Percentiles rank a stretch among this genome's conserved stretches.
Conservation (phyloP, 305 asterid species). For the Fraxinus baroniana region DNA sequence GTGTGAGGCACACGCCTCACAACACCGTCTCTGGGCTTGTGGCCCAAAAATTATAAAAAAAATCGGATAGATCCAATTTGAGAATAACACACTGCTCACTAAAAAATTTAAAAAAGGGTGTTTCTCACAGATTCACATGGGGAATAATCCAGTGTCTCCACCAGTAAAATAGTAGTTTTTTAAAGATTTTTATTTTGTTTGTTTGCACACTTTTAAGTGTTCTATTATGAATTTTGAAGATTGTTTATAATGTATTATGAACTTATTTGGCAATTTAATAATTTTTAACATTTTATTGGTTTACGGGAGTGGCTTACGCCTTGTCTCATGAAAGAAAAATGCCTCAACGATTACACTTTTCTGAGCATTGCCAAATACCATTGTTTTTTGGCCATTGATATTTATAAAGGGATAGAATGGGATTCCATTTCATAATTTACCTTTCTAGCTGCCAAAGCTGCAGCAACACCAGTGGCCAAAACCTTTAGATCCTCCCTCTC, state of each 20-base stretch:
- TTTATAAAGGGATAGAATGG: slow-evolving; percentile 8
- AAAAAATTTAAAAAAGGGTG: neutral
- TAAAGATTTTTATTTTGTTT: neutral
- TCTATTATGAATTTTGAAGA: neutral
- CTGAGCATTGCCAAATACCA: neutral
- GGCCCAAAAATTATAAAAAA: neutral
- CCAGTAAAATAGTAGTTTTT: neutral
- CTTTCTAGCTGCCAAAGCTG: slow-evolving; percentile 98
- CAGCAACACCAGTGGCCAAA: slow-evolving; percentile 95
- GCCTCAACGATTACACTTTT: neutral
- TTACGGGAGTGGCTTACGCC: neutral
- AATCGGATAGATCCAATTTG: neutral
- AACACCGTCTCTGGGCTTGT: neutral
- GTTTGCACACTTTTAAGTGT: neutral
- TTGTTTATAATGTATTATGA: neutral
- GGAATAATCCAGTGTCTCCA: neutral
- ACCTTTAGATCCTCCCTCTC: slow-evolving; percentile 99
- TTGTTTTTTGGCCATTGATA: neutral
- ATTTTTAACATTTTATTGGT: neutral
- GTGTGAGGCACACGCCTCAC: neutral
- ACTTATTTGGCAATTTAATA: neutral
- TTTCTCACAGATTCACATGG: neutral
- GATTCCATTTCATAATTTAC: slow-evolving; percentile 36
- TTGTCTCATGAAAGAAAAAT: neutral
- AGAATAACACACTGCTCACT: neutral